These are phyloP conservation scores for Carex cristatella DNA, from an alignment of 176 grass and related monocot species.

Conservation along the genomic window DNA sequence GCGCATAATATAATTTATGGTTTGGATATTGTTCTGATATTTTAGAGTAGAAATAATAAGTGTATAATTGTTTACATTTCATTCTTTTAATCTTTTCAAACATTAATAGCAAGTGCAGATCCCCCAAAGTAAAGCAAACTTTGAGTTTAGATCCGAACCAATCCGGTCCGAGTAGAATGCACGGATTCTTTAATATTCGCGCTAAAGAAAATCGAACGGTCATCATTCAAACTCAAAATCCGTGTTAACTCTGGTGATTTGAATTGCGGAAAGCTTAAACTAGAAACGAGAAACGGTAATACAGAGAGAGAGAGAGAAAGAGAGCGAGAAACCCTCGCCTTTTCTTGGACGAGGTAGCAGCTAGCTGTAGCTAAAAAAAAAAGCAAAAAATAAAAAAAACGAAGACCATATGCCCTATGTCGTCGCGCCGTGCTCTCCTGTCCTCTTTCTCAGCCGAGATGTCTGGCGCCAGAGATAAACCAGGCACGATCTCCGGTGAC, in stretches of 20 bases:
- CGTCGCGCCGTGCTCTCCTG: slow-evolving; percentile 49
- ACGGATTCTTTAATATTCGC: too few species aligned
- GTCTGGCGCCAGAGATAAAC: neutral
- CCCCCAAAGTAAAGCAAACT: too few species aligned
- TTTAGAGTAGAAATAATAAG: neutral
- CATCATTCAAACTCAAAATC: too few species aligned
- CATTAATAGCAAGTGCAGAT: neutral
- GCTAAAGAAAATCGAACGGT: too few species aligned
- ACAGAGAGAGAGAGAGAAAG: neutral
- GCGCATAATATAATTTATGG: too few species aligned
- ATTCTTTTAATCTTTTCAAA: neutral
- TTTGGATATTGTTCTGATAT: neutral
- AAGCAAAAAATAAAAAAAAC: slow-evolving; percentile 10
- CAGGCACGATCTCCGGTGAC: slow-evolving; percentile 6
- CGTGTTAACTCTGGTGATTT: too few species aligned
- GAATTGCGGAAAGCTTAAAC: neutral
- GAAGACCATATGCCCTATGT: slow-evolving; percentile 43
- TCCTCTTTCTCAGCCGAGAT: slow-evolving; percentile 29
- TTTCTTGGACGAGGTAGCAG: neutral
- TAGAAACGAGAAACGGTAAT: slow-evolving; percentile 1
- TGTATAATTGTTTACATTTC: neutral
- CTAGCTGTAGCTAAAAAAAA: neutral
- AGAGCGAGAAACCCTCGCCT: neutral
- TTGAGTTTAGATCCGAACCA: too few species aligned
- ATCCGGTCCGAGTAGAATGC: too few species aligned